Base-by-base conservation (phyloP, 1,284 basidiomycete species). In the Nidula niveotomentosa region DNA sequence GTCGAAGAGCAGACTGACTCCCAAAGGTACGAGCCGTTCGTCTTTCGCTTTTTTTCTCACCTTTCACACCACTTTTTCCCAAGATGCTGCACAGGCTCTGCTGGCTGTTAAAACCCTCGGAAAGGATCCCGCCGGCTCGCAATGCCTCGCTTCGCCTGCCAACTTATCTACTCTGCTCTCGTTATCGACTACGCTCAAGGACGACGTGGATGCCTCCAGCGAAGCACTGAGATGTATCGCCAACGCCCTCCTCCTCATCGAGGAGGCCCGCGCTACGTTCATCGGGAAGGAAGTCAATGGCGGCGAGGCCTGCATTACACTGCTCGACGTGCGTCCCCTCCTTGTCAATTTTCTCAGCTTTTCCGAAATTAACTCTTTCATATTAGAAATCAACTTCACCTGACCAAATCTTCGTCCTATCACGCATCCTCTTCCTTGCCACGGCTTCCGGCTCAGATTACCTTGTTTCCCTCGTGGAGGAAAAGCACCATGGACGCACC, bases 171-270 rank as follows among this genome's bases (percentile, higher is more conserved):
- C 74, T 18, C 71, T 90, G 23, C 73, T 89, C 39, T 62, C 67
- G 4, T 61, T 88, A n/a, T 76, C 82, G 12, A 68, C 71, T 6
- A 64, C 73, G 1, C 77, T 81, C 66, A 83, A 81, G 60, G 76
- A 86, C 61, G 79, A 85, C 55, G 65, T 73, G 6, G 85, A 86
- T 30, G 84, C 88, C 3, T 75, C 79, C 6, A 81, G 79, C 53
- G 88, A 92, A 70, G 87, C 89, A 1, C 73, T 92, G 48, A 77
- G 89, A 51, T 90, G 86, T 54, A 77, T 91, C 36, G 90, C 91
- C 4, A 93, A 93, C 65, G 84, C 88, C 0, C 65, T 92, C 10
- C 76, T 93, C 23, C 78, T 93, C 51, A 72, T 88, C 48, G 86
- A 88, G 53, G 65, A 71, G 15, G 85, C 86, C 4, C 80, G 91